Percentiles rank a stretch among this genome's conserved stretches.
phyloP scores from a whole-genome alignment of 495 filamentous ascomycete species.

The Thozetella sp. region DNA sequence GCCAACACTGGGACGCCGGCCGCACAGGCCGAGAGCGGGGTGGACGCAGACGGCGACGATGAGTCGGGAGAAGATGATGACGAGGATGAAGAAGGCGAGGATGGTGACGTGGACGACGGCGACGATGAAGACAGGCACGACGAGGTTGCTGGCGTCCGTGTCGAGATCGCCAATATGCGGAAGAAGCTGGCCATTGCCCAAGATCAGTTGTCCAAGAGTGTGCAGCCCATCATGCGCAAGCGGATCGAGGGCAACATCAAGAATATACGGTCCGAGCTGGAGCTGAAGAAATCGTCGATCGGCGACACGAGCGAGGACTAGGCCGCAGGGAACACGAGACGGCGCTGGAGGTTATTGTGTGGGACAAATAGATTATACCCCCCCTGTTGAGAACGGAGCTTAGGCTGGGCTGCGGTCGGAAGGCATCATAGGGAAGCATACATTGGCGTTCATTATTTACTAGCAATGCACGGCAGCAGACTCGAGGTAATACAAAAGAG shows the following conservation, averaged over 20 bases:
- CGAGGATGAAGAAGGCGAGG: conserved; percentile 48
- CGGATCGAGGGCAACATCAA: conserved; percentile 54
- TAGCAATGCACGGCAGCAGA: too few relatives aligned
- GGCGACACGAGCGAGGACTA: conserved; percentile 46
- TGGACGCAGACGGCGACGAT: conserved; percentile 46
- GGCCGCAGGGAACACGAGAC: conserved; percentile 8
- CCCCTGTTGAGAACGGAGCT: background rate
- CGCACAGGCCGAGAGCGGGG: conserved; percentile 25
- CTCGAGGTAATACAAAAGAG: too few relatives aligned
- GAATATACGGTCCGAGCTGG: conserved; percentile 55
- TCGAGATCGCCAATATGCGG: conserved; percentile 58
- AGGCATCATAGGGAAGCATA: background rate
- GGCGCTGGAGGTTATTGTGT: background rate
- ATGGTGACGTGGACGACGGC: conserved; percentile 47
- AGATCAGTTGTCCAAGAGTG: conserved; percentile 32
- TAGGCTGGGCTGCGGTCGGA: background rate
- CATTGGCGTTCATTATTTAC: background rate
- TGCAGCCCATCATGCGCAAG: conserved; percentile 51
- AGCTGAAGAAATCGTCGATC: conserved; percentile 57
- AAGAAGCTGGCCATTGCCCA: conserved; percentile 38
- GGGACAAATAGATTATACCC: background rate
- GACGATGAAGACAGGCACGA: conserved; percentile 44
- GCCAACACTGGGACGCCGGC: conserved; percentile 28
- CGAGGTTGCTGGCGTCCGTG: conserved; percentile 46
- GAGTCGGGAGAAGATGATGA: conserved; percentile 50